phyloP scores from a whole-genome alignment of 2,329 filamentous ascomycete genomes.

The Xylaria multiplex region DNA sequence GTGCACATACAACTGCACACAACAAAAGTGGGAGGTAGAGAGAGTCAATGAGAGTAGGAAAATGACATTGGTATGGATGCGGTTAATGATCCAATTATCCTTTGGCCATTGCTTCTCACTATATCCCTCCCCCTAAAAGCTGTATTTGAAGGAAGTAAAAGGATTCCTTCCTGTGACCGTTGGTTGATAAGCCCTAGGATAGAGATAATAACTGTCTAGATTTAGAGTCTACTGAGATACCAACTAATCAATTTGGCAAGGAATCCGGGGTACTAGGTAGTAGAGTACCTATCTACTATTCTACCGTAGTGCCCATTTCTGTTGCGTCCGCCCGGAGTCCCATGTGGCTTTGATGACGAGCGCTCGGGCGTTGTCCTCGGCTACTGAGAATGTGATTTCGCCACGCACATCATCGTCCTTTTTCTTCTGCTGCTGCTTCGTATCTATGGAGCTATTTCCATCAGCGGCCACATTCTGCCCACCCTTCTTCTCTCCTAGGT shows the following conservation, averaged over 20 bases:
- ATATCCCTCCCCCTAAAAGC: no score
- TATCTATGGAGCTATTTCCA: not conserved
- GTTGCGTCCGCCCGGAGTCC: conserved; percentile 61
- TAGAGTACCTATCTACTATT: not conserved
- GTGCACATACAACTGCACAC: no score
- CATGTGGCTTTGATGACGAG: conserved; percentile 73
- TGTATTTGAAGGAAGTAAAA: not conserved
- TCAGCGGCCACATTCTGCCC: not conserved
- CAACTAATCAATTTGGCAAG: no score
- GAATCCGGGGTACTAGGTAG: not conserved
- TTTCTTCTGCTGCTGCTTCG: conserved; percentile 51
- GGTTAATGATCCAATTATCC: no score
- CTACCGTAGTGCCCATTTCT: conserved; percentile 56
- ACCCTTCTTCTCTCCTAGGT: conserved; percentile 22
- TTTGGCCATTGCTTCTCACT: no score
- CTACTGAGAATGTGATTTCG: conserved; percentile 75
- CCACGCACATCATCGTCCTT: conserved; percentile 71
- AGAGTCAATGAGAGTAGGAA: no score
- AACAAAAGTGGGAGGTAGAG: no score
- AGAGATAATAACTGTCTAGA: not conserved
- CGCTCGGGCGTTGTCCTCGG: conserved; percentile 74
- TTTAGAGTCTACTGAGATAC: not conserved
- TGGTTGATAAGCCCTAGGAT: not conserved
- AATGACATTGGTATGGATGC: no score
- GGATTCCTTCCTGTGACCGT: not conserved